A percentile compares a stretch with the other conserved stretches of the same genome.
Conservation (phyloP, 1,284 basidiomycete species). For the Ustilago shanxiensis region DNA sequence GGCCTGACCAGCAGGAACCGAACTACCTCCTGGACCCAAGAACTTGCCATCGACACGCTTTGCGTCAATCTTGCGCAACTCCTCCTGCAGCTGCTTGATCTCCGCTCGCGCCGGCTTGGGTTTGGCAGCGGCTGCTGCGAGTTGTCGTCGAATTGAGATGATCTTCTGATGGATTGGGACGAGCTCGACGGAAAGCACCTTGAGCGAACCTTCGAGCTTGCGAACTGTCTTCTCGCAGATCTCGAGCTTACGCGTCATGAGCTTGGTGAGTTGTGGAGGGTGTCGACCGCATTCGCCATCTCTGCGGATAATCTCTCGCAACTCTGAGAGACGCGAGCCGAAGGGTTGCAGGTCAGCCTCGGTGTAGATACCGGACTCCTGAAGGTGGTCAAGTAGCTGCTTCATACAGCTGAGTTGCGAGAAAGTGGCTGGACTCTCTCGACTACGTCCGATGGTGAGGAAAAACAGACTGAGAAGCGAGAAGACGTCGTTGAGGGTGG, state of each 20-base stretch:
- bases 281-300: constrained; percentile 80
- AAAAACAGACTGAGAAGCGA: constrained; percentile 69
- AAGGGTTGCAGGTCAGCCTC: constrained; percentile 68
- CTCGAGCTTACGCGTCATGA: constrained; percentile 89
- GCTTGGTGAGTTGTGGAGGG: constrained; percentile 86
- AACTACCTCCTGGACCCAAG: constrained; percentile 86
- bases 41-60: constrained; percentile 97
- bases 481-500: constrained; percentile 69
- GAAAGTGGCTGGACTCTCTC: constrained; percentile 67
- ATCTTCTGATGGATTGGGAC: constrained; percentile 76
- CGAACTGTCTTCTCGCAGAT: constrained; percentile 76
- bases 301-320: constrained; percentile 65
- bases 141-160: constrained; percentile 86
- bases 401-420: constrained; percentile 69
- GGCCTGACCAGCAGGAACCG: constrained; percentile 86
- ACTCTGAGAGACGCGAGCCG: constrained; percentile 60
- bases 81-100: constrained; percentile 89
- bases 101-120: constrained; percentile 86
- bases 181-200: constrained; percentile 69
- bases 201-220: constrained; percentile 65
- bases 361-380: constrained; percentile 69
- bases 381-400: constrained; percentile 68
- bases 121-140: constrained; percentile 88
- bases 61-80: constrained; percentile 87
- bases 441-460: constrained; percentile 68